These are phyloP conservation scores for Ogataea nonfermentans DNA, from an alignment of 805 yeast genomes.

Conservation along the genomic window DNA sequence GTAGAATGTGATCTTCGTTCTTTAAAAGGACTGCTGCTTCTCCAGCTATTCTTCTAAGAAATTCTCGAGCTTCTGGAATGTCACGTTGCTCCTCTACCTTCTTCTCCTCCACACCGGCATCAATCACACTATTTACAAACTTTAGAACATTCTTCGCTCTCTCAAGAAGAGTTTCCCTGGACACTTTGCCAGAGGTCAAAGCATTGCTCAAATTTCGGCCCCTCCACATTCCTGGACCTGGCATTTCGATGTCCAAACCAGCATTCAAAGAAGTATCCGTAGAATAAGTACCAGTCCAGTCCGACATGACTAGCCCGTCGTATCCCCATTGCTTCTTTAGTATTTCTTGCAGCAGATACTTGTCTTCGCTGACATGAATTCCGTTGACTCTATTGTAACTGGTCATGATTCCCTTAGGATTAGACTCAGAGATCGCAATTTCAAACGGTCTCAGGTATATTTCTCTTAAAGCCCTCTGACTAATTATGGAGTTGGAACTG, in stretches of 20 bases:
- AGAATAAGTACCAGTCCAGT: constrained; percentile 62
- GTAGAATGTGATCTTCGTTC: constrained; percentile 47
- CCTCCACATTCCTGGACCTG: constrained; percentile 52
- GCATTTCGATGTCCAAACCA: constrained; percentile 67
- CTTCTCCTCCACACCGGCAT: constrained; percentile 41
- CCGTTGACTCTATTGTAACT: constrained; percentile 64
- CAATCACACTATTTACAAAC: constrained; percentile 43
- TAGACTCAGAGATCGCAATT: constrained; percentile 50
- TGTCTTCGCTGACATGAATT: constrained; percentile 50
- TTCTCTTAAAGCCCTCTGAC: constrained; percentile 64
- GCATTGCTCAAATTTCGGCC: constrained; percentile 40
- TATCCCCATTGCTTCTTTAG: constrained; percentile 57
- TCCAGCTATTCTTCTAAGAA: constrained; percentile 44
- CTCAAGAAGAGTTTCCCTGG: constrained; percentile 41
- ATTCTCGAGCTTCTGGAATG: constrained; percentile 45
- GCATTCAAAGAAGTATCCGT: constrained; percentile 45
- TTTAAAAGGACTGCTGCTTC: constrained; percentile 57
- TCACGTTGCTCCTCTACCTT: constrained; percentile 42
- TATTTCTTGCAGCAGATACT: constrained; percentile 42
- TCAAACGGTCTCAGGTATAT: constrained; percentile 64
- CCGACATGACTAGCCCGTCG: constrained; percentile 58
- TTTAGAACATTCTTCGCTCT: constrained; percentile 47
- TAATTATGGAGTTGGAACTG: constrained; percentile 46
- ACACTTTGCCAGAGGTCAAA: constrained; percentile 41
- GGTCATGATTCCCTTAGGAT: constrained; percentile 60